A percentile compares a stretch with the other conserved stretches of the same genome.
These are phyloP conservation scores for Ogataea pini DNA, from an alignment of 805 yeast species.

Conservation along the genomic window DNA sequence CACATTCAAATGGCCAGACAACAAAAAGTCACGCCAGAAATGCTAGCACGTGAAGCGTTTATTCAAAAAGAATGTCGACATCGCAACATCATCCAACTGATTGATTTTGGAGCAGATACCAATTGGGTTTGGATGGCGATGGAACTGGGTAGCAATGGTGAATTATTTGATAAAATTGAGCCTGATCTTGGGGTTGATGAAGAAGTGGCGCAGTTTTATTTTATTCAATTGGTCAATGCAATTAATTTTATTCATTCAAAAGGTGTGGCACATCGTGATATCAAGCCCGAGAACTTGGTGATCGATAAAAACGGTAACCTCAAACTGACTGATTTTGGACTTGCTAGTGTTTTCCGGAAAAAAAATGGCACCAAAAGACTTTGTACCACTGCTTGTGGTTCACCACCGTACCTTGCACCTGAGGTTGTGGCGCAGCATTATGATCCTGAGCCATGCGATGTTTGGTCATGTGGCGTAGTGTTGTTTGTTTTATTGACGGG, in stretches of 20 bases:
- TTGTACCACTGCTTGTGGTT: constrained; percentile 61
- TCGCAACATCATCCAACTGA: constrained; percentile 57
- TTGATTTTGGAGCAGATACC: constrained; percentile 53
- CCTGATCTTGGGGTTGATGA: constrained; percentile 71
- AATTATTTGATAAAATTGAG: constrained; percentile 74
- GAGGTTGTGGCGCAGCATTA: constrained; percentile 56
- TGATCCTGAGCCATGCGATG: constrained; percentile 57
- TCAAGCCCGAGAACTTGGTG: constrained; percentile 69
- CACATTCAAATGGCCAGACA: constrained; percentile 39
- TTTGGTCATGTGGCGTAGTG: constrained; percentile 72
- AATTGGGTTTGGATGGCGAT: constrained; percentile 66
- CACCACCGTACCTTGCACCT: constrained; percentile 81
- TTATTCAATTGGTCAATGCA: constrained; percentile 63
- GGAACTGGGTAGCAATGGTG: constrained; percentile 76
- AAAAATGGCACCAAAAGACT: constrained; percentile 47
- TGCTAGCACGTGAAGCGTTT: constrained; percentile 52
- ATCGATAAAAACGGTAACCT: constrained; percentile 64
- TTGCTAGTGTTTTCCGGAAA: constrained; percentile 61
- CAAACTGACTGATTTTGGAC: constrained; percentile 76
- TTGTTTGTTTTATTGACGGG: constrained; percentile 64
- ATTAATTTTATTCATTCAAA: constrained; percentile 57
- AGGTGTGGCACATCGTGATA: constrained; percentile 69
- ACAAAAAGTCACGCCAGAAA: constrained; percentile 33
- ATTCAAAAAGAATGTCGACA: constrained; percentile 64
- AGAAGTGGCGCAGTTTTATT: constrained; percentile 67